A percentile compares a stretch with the other conserved stretches of the same genome.
Evolutionary conservation across 2,329 filamentous ascomycete species (phyloP).

Genomic region (Raffaelea ambrosiae): DNA sequence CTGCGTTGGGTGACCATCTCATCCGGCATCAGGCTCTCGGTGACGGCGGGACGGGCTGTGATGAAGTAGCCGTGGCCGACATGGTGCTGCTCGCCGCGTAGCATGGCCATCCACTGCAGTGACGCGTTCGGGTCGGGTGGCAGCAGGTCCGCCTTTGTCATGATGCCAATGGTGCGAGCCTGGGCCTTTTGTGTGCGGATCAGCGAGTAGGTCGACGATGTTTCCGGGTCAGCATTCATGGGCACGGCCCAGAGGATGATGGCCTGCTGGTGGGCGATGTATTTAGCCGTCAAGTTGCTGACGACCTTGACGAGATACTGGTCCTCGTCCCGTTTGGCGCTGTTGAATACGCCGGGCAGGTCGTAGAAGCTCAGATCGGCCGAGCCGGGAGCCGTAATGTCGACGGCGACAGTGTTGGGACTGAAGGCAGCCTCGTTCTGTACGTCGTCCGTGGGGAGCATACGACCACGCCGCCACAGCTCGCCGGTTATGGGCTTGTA

Average conservation of each 20-base stretch:
- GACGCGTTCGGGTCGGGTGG: constrained; percentile 37
- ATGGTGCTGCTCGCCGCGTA: constrained; percentile 51
- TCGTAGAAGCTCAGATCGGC: constrained; percentile 78
- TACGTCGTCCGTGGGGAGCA: not conserved
- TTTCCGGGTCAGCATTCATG: constrained; percentile 71
- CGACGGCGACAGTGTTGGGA: constrained; percentile 69
- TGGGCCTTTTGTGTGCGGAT: constrained; percentile 50
- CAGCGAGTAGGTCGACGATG: constrained; percentile 60
- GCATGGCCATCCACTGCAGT: constrained; percentile 53
- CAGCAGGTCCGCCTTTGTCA: constrained; percentile 78
- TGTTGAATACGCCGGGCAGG: constrained; percentile 72
- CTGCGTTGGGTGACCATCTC: constrained; percentile 4
- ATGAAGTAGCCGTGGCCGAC: constrained; percentile 73
- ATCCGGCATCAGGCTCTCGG: constrained; percentile 4
- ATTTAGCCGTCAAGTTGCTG: constrained; percentile 58
- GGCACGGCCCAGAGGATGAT: constrained; percentile 70
- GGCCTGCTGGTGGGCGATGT: constrained; percentile 60
- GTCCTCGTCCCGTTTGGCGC: constrained; percentile 54
- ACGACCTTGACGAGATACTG: constrained; percentile 65
- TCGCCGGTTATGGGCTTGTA: constrained; percentile 39
- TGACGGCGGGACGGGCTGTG: constrained; percentile 53
- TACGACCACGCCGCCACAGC: constrained; percentile 7
- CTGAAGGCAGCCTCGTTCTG: constrained; percentile 59
- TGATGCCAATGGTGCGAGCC: constrained; percentile 59
- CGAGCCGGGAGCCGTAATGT: constrained; percentile 63